These are phyloP conservation scores for Schwanniomyces etchellsii DNA, from an alignment of 1,139 yeast species.

Conservation along the genomic window DNA sequence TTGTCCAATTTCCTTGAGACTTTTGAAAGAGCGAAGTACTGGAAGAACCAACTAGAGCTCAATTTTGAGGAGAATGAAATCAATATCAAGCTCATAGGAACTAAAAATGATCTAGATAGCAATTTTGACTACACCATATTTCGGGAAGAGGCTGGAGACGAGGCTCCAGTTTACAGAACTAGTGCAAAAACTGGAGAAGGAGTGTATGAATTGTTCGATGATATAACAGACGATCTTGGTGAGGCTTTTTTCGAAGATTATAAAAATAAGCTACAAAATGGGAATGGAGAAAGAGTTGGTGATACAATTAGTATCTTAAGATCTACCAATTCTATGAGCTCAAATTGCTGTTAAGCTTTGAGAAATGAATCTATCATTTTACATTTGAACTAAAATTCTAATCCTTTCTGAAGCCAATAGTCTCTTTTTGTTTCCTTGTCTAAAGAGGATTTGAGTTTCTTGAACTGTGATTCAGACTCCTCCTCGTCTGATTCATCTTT, in stretches of 20 bases:
- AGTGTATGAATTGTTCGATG: conserved; percentile 34
- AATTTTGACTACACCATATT: conserved; percentile 1
- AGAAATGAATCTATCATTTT: conserved; percentile 3
- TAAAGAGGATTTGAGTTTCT: conserved; percentile 14
- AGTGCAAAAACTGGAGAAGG: conserved; percentile 48
- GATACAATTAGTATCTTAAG: conserved; percentile 7
- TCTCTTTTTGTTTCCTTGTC: conserved; percentile 35
- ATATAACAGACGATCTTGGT: conserved; percentile 39
- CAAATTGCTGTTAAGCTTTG: conserved; percentile 7
- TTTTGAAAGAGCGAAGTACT: conserved; percentile 35
- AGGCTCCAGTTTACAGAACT: conserved; percentile 25
- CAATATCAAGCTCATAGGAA: conserved; percentile 29
- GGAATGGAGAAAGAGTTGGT: neutral
- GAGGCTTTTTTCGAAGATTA: conserved; percentile 20
- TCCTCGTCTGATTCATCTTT: conserved; percentile 10
- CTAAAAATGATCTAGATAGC: conserved; percentile 21
- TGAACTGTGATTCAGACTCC: conserved; percentile 7
- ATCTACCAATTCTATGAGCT: conserved; percentile 3
- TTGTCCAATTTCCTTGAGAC: conserved; percentile 26
- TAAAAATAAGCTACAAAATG: conserved; percentile 5
- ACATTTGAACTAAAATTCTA: conserved; percentile 18
- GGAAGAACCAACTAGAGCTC: conserved; percentile 38
- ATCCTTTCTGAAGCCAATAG: conserved; percentile 42
- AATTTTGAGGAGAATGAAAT: conserved; percentile 18
- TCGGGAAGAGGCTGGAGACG: conserved; percentile 6